These are phyloP conservation scores for Glutinoglossum americanum DNA, from an alignment of 495 filamentous ascomycete genomes.

Conservation along the genomic window DNA sequence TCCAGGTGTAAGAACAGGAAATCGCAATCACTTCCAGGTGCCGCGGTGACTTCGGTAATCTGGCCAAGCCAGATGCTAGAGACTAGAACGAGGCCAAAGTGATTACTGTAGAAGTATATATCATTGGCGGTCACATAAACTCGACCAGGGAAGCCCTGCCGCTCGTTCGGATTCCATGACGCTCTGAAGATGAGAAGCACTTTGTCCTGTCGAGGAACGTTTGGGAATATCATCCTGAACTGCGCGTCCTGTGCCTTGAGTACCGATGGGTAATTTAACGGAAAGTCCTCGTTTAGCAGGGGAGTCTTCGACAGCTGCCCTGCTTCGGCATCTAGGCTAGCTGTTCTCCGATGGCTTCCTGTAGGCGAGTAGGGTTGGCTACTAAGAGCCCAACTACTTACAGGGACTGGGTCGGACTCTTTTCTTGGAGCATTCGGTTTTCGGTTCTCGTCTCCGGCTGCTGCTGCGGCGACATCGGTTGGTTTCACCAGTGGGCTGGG, in stretches of 20 bases:
- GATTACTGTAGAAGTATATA: conserved; percentile 89
- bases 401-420: neutral
- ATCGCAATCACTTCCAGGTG: conserved; percentile 76
- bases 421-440: neutral
- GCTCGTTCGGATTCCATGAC: conserved; percentile 53
- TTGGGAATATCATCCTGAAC: conserved; percentile 76
- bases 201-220: conserved; percentile 48
- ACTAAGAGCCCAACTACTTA: neutral
- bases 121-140: conserved; percentile 71
- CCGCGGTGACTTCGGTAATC: conserved; percentile 74
- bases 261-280: conserved; percentile 60
- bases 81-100: conserved; percentile 76
- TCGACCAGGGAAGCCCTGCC: conserved; percentile 66
- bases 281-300: conserved; percentile 34
- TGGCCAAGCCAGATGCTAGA: conserved; percentile 48
- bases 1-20: conserved; percentile 78
- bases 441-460: neutral
- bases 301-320: neutral
- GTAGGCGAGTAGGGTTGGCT: neutral
- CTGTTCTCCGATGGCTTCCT: conserved; percentile 51
- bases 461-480: neutral
- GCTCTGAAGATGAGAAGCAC: conserved; percentile 60
- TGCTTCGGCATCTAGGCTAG: conserved; percentile 47
- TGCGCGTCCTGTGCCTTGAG: conserved; percentile 80
- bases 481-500: neutral